Percentiles rank a stretch among this genome's conserved stretches.
These are phyloP conservation scores for Candolleomyces efflorescens DNA, from an alignment of 768 basidiomycete species.

Conservation along the genomic window DNA sequence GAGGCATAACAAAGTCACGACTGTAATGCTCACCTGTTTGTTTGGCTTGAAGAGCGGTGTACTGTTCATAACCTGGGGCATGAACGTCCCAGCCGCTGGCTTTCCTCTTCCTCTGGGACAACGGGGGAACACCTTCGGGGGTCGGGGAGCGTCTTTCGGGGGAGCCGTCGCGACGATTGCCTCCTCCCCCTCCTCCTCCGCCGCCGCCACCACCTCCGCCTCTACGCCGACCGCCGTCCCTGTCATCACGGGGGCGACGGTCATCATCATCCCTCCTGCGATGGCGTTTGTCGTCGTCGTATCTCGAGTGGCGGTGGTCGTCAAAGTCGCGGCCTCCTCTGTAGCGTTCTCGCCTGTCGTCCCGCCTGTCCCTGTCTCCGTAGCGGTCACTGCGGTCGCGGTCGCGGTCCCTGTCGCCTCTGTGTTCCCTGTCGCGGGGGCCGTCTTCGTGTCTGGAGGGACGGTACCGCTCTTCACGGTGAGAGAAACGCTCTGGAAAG, in stretches of 20 bases:
- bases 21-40: constrained; percentile 66
- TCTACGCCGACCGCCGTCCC: constrained; percentile 13
- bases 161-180: constrained; percentile 40
- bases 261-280: constrained; percentile 18
- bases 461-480: constrained; percentile 67
- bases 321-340: constrained; percentile 9
- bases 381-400: constrained; percentile 42
- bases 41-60: constrained; percentile 96
- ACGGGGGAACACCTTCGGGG: constrained; percentile 74
- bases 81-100: constrained; percentile 97
- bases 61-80: constrained; percentile 92
- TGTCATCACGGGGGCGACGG: constrained; percentile 14
- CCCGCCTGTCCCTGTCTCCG: constrained; percentile 37
- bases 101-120: constrained; percentile 84
- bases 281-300: constrained; percentile 7
- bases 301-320: background rate
- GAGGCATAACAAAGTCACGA: constrained; percentile 6
- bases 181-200: constrained; percentile 16
- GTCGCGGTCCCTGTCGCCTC: constrained; percentile 49
- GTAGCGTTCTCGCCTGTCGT: constrained; percentile 44
- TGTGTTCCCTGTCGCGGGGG: constrained; percentile 31
- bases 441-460: constrained; percentile 63
- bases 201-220: constrained; percentile 12
- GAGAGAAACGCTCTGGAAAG: constrained; percentile 49
- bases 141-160: constrained; percentile 87